Evolutionary conservation across 495 filamentous ascomycete species (phyloP), one percentile per base, ranked within the genome.

Genomic region (Cenococcum geophilum): DNA sequence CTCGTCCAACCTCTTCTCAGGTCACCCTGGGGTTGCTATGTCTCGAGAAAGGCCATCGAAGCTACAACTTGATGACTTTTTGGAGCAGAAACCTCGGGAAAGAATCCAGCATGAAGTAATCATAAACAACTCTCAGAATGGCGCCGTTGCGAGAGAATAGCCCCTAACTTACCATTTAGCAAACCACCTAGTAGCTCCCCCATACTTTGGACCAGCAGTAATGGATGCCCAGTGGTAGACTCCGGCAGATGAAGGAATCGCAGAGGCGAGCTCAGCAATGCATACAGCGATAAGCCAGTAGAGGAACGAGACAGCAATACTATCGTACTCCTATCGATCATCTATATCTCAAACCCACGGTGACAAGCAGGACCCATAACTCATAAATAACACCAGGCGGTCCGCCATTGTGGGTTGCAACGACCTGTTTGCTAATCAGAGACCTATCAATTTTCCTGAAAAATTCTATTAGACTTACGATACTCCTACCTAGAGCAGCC

Each of bases 201-300:
- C 89, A 71, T 84, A 86, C 49, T 76, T 81, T 1, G 78, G 80
- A 1, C 87, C 87, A 5, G 82, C 83, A 0, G 89, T 89, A 16
- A 92, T 79, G 0, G 85, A 84, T 4, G 89, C 88, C 89, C 89
- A 93, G 71, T 93, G 89, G 64, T 92, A 92, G 1, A 95, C 89
- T 42, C 89, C 88, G n/a, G 84, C 87, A 8, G 85, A 81, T 0
- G 87, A 89, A 0, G 89, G 89, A 64, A 93, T 87, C 0, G 86
- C 80, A 1, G 88, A 91, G 11, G 89, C 86, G 49, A 92, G 77
- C 75, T 92, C 82, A 8, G 84, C 82, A 36, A 88, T 80, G 3
- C 81, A 85, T 4, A 82, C 79, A 0, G 64, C 74, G 47, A 77
- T 72, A 57, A 75, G 66, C 51, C 70, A 70, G 58, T 77, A 77